Percentiles rank a stretch among this genome's conserved stretches.
These are phyloP conservation scores for Elongisporangium undulatum DNA, from an alignment of 352 stramenopile species.

Conservation along the genomic window DNA sequence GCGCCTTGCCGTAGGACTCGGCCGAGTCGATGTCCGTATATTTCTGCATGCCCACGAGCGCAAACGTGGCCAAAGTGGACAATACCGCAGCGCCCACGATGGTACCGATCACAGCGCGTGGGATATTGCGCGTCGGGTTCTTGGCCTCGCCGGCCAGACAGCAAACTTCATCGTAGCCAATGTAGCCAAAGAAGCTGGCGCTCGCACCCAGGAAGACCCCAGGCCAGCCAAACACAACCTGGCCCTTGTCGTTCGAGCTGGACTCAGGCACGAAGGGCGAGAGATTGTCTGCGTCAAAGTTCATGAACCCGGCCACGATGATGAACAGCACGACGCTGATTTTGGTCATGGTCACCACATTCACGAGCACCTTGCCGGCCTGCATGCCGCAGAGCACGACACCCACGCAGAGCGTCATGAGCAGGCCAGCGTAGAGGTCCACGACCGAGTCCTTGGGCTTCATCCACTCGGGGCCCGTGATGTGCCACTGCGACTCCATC, in stretches of 20 bases:
- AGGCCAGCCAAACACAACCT: constrained; percentile 55
- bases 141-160: constrained; percentile 89
- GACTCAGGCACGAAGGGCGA: constrained; percentile 74
- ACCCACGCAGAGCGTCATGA: constrained; percentile 61
- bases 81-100: constrained; percentile 80
- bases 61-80: constrained; percentile 85
- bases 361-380: constrained; percentile 84
- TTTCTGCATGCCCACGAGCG: constrained; percentile 90
- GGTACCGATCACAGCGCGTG: constrained; percentile 86
- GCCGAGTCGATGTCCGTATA: constrained; percentile 79
- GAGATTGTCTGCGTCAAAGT: constrained; percentile 84
- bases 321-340: constrained; percentile 92
- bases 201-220: constrained; percentile 88
- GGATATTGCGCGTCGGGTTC: constrained; percentile 84
- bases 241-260: constrained; percentile 18
- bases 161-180: constrained; percentile 97
- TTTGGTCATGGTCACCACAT: constrained; percentile 89
- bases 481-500: constrained; percentile 49
- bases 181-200: constrained; percentile 95
- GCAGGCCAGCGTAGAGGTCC: constrained; percentile 70
- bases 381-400: constrained; percentile 85
- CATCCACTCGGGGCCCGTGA: constrained; percentile 52
- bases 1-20: constrained; percentile 71
- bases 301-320: constrained; percentile 78
- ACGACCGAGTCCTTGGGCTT: constrained; percentile 54